Evolutionary conservation across 305 asterid genomes (phyloP).

Genomic region (Ruellia speciosa): DNA sequence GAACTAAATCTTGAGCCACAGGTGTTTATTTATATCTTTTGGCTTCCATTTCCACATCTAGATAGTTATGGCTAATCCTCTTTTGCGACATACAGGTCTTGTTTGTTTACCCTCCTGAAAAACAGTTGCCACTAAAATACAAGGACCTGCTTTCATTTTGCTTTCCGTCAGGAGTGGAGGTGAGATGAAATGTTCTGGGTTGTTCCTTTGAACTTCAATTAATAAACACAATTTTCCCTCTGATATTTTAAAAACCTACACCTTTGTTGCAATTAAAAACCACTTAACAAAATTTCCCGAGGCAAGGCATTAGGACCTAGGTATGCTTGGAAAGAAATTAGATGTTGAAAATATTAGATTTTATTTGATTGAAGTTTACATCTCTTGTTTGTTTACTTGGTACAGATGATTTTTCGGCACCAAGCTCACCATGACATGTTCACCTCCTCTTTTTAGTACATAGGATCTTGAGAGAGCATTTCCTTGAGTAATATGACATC

Average conservation of each 20-base stretch:
- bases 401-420: background rate
- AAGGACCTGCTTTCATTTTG: slow-evolving; percentile 97
- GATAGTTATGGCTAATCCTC: slow-evolving; percentile 8
- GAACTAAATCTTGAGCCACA: slow-evolving; percentile 97
- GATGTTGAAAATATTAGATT: background rate
- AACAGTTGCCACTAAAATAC: slow-evolving; percentile 83
- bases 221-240: background rate
- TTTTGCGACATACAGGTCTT: slow-evolving; percentile 59
- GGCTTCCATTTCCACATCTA: slow-evolving; percentile 7
- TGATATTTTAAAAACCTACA: background rate
- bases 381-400: slow-evolving; percentile 11
- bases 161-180: slow-evolving; percentile 98
- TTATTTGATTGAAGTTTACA: background rate
- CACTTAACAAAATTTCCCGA: background rate
- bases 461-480: background rate
- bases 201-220: background rate
- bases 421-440: background rate
- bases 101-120: slow-evolving; percentile 97
- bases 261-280: background rate
- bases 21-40: slow-evolving; percentile 35
- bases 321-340: background rate
- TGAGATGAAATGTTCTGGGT: slow-evolving; percentile 25
- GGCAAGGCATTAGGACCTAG: background rate
- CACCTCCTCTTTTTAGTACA: background rate
- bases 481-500: background rate